Percentiles rank a stretch among this genome's conserved stretches.
These are phyloP conservation scores for Amoebophrya sp. DNA, from an alignment of 169 alveolate genomes.

Conservation along the genomic window DNA sequence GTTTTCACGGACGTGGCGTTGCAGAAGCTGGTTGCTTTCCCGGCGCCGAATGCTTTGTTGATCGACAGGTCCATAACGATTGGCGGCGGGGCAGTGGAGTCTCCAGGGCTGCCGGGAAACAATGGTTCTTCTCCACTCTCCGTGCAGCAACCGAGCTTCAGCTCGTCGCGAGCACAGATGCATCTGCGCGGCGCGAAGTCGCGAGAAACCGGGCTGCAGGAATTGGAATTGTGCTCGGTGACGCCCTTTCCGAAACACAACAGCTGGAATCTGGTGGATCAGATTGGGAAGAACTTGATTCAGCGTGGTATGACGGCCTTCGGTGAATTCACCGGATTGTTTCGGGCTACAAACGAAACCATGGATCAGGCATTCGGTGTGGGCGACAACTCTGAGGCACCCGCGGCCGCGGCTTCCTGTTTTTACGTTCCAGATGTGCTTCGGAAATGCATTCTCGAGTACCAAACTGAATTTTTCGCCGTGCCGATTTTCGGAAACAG, in stretches of 20 bases:
- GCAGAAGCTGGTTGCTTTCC: neutral
- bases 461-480: neutral
- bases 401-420: too few relatives aligned
- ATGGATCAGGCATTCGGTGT: too few relatives aligned
- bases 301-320: neutral
- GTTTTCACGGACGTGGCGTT: neutral
- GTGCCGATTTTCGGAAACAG: neutral
- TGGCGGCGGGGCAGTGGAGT: neutral
- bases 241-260: neutral
- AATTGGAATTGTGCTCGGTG: neutral
- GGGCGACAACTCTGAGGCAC: too few relatives aligned
- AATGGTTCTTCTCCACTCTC: neutral
- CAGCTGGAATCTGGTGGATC: neutral
- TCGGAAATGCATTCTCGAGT: neutral
- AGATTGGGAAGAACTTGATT: neutral
- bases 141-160: neutral
- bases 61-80: neutral
- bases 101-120: neutral
- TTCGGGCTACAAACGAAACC: neutral
- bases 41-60: neutral
- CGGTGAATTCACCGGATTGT: neutral
- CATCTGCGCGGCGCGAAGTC: neutral
- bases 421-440: neutral
- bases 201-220: neutral
- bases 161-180: neutral